Base-by-base conservation (phyloP, 2,329 filamentous ascomycete species). In the Penicillium sp. region DNA sequence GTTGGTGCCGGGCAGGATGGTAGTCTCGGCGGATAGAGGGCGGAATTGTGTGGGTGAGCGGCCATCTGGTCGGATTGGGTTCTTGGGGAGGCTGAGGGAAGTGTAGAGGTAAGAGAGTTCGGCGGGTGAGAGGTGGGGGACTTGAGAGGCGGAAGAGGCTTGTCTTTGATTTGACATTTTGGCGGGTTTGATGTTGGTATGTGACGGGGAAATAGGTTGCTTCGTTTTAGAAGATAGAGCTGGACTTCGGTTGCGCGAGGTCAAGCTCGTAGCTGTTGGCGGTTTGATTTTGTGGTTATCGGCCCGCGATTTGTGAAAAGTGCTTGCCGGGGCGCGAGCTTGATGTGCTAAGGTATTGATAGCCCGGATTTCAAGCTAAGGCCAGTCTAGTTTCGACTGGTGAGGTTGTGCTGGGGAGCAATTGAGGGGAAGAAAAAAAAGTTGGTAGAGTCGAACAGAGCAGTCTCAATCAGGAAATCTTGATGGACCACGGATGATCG, bases 21-120 rank as follows among this genome's bases (percentile, higher is more conserved):
- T 90, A 53, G 90, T 92, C 79, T 99, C 94, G 58, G 94, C 94
- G 19, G 89, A 86, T 56, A 99, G 80, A 0, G 93, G 91, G 4
- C 94, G 90, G 81, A 97, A 97, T 75, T 97, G 91, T 34, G 87
- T 90, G 21, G 91, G 80, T 19, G 85, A 78, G 69, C 92, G 90
- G 62, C 89, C 90, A 75, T 99, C 94, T 23, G 93, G 90, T 25
- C 94, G 92, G 72, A 97, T 89, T 21, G 94, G 92, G 33, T 60
- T 67, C 48, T 71, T 62, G 11, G 92, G 92, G 83, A 92, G 87
- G 8, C 87, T 84, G 70, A 99, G 91, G 6, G 93, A 92, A 63
- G 85, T 86, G 81, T 96, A 91, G 50, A 97, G 86, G 79, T 97
- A 99, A 67, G 92, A 92, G 69, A 99, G 90, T 79, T 99, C 94